Evolutionary conservation across 306 rosid species (phyloP), one percentile per base, ranked within the genome.

Genomic region (Spatholobus suberectus): DNA sequence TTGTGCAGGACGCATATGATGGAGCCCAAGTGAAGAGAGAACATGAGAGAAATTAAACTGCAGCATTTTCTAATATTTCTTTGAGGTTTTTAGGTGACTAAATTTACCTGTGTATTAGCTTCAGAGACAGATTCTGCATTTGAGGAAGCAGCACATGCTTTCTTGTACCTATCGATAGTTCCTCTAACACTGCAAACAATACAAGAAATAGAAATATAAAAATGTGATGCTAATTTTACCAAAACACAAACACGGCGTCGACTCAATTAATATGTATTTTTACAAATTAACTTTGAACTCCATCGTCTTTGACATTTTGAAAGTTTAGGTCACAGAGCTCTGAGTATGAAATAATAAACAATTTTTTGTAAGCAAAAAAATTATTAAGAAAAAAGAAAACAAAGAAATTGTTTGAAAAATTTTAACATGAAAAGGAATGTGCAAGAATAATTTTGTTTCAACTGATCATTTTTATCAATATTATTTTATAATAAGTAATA

Each of bases 121-220:
- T 92, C 97, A 40, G 93, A 66, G 66, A 90, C 86, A 67, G 95
- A 90, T 84, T 86, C 97, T 21, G 89, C 23, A 72, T 84, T 89
- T 43, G 95, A 66, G 77, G 97, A 84, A 74, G 89, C 88, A 65
- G 92, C 67, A 27, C 86, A 87, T 51, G 95, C 92, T 88, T 92
- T 94, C 88, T 92, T 94, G 86, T 92, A 94, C 95, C 91, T 92
- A 0, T 92, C 95, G 21, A 94, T 94, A 8, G 97, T 94, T 79
- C 87, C 92, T 85, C 94, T 92, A 17, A 94, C 95, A 79, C 98
- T 94, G 91, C 78, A 73, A 70, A 35, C 34, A 49, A 43, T 5
- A n/a, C 27, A 58, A 68, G 68, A 49, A 37, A 66, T 18, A 18
- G 21, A 32, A 43, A 35, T 40, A 57, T 78, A n/a, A 67, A 67